phyloP scores from a whole-genome alignment of 2,329 filamentous ascomycete genomes.

The Ophiocordyceps camponoti-saundersi region DNA sequence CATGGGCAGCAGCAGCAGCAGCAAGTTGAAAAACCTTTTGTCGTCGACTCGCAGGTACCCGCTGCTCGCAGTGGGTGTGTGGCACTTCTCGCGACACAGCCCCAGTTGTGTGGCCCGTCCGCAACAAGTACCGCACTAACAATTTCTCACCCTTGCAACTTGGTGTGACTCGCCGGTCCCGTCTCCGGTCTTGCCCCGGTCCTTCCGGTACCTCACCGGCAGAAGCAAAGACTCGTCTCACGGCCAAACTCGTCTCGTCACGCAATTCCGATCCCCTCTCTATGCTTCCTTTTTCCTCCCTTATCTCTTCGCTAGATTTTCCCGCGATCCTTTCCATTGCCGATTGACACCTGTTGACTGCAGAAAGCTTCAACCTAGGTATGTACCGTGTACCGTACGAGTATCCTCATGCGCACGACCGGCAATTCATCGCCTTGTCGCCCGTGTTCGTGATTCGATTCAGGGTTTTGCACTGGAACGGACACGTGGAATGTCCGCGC shows the following conservation, averaged over 20 bases:
- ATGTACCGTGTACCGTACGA: too few species aligned
- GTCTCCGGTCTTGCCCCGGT: background rate
- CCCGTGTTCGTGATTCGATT: background rate
- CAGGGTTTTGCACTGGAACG: constrained; percentile 3
- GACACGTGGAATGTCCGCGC: constrained; percentile 4
- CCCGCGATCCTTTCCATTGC: background rate
- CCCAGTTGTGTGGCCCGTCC: constrained; percentile 6
- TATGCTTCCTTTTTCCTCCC: background rate
- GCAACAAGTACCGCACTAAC: constrained; percentile 20
- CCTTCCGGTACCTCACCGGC: background rate
- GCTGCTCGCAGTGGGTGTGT: background rate
- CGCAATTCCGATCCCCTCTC: background rate
- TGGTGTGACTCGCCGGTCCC: background rate
- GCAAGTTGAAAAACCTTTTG: too few species aligned
- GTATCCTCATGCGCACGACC: background rate
- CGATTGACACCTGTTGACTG: background rate
- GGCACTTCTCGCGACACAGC: constrained; percentile 8
- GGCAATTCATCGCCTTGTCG: background rate
- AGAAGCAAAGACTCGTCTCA: background rate
- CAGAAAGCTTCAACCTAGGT: too few species aligned
- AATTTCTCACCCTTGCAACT: constrained; percentile 12
- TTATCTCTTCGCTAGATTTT: background rate
- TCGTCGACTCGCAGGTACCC: background rate
- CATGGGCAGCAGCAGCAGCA: too few species aligned
- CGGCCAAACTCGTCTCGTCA: background rate